Evolutionary conservation across 2,329 filamentous ascomycete species (phyloP), one percentile per base, ranked within the genome.

Genomic region (Arthrobotrys megalospora): DNA sequence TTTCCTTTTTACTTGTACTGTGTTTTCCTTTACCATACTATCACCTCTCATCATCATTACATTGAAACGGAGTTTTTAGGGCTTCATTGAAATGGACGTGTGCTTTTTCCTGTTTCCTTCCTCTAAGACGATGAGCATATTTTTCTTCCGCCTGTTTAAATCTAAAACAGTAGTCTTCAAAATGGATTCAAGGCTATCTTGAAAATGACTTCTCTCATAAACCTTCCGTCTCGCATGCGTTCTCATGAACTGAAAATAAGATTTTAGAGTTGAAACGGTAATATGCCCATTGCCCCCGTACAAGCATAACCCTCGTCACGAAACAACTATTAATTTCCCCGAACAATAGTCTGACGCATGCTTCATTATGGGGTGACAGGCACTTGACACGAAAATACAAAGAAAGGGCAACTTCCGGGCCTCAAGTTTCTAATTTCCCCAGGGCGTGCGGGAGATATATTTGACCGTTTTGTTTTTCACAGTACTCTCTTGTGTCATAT

Each of bases 1-100:
- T 38, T 62, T 38, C 24, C 63, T 24, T 36, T 53, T 32, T 34
- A n/a, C 16, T 55, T 66, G 52, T 50, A 11, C 16, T 62, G 16
- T 67, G n/a, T 21, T 67, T 62, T 34, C 28, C 19, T 32, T 67
- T 60, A 38, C 48, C 6, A 53, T 62, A 48, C 48, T 47, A 50
- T 52, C 19, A 14, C 41, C 24, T 41, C 60, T 34, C 52, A 58
- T 50, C 53, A 62, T 63, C 66, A 77, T 77, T 68, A 77, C 73
- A 77, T 77, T 71, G 67, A 71, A 67, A 60, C 73, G 73, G 73
- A 77, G 73, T 77, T 77, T 71, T 66, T 50, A 71, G 73, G 73
- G 73, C 67, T 77, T 77, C 67, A 70, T 63, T 66, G 50, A 69
- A 65, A 77, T 77, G 65, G 43, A 70, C 34, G 53, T 63, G 60